phyloP scores from a whole-genome alignment of 1,284 basidiomycete species.

The Marasmius fiardii region DNA sequence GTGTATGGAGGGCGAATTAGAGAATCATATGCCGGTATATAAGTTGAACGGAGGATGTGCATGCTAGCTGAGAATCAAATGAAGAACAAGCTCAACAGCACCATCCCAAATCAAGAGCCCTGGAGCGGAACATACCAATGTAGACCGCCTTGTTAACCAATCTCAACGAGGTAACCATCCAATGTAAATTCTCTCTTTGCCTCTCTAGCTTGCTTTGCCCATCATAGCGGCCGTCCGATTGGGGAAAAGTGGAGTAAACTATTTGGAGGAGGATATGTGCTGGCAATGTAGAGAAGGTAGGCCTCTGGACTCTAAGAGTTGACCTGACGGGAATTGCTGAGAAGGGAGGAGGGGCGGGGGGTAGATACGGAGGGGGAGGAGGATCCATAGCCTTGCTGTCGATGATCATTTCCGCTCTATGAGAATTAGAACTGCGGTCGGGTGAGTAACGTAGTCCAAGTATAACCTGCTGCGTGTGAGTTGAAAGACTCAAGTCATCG shows the following conservation, averaged over 20 bases:
- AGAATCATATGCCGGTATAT: constrained; percentile 44
- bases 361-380: constrained; percentile 16
- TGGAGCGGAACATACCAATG: constrained; percentile 33
- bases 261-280: constrained; percentile 50
- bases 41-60: constrained; percentile 58
- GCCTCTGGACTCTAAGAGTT: not conserved
- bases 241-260: constrained; percentile 46
- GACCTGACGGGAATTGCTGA: not conserved
- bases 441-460: not conserved
- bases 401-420: constrained; percentile 9
- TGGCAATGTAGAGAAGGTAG: constrained; percentile 37
- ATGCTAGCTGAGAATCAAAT: constrained; percentile 43
- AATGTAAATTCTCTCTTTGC: constrained; percentile 48
- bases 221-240: constrained; percentile 25
- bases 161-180: constrained; percentile 45
- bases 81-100: not conserved
- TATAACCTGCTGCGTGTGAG: not conserved
- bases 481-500: too few species aligned
- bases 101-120: not conserved
- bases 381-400: constrained; percentile 14
- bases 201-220: constrained; percentile 29
- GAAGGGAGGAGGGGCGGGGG: constrained; percentile 14
- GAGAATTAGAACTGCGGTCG: not conserved
- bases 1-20: constrained; percentile 50
- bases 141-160: constrained; percentile 49